Evolutionary conservation across 1,284 basidiomycete species (phyloP), one percentile per base, ranked within the genome.

Genomic region (Polyporus tsugae): DNA sequence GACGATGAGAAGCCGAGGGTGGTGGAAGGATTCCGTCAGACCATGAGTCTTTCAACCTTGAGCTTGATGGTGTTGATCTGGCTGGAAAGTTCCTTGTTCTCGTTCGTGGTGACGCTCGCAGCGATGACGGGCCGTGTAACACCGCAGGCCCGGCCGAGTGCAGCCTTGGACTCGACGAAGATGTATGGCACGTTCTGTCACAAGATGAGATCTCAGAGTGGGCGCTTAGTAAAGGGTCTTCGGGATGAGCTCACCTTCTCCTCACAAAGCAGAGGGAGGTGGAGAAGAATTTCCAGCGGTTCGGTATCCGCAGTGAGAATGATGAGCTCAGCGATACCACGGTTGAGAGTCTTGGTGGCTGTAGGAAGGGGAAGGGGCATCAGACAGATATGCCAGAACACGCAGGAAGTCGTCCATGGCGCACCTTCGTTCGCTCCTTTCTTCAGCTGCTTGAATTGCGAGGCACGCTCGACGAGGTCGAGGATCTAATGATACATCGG

Each of bases 271-370:
- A 99, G 87, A 57, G 98, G 98, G 36, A 99, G 90, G 83, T 99
- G 98, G 73, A 99, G 90, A 62, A 99, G 85, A 80, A 99, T 99
- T 82, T 99, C 97, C 77, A 99, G 89, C 63, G 97, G 97, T 82
- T 99, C 97, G 59, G 97, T 97, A 78, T 98, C 96, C 71, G 96
- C 98, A 68, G 98, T 98, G 83, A 99, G 87, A 78, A 99, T 91
- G 83, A 99, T 97, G 84, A 99, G 95, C 84, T 99, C 98, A 76
- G 96, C 95, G 77, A 99, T 97, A 85, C 98, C 97, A 79, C 98
- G 95, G 83, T 99, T 99, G 73, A 99, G 89, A 33, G 98, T 99
- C 87, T 99, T 99, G 75, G 97, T 98, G 61, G 93, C 94, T 91
- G 80, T 68, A 75, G 77, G 61, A 68, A n/a, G 58, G 39, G 58